phyloP scores from a whole-genome alignment of 352 stramenopile species.

The Plasmopara viticola region DNA sequence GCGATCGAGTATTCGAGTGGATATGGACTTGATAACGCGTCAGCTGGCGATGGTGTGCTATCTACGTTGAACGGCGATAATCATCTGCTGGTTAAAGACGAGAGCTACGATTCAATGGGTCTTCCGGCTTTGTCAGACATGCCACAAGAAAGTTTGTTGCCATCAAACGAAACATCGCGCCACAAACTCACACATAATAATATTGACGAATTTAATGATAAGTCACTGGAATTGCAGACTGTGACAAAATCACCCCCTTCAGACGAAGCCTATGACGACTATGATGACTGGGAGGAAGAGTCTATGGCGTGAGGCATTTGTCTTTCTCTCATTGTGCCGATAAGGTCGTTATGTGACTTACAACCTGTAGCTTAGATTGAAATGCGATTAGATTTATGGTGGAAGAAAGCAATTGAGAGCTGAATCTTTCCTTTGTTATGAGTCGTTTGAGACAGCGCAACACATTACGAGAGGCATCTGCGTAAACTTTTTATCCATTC shows the following conservation, averaged over 20 bases:
- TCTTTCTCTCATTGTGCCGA: background rate
- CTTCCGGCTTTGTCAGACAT: constrained; percentile 35
- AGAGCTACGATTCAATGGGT: constrained; percentile 65
- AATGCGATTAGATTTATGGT: too few species aligned
- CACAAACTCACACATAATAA: constrained; percentile 2
- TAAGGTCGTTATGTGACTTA: background rate
- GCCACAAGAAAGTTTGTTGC: constrained; percentile 2
- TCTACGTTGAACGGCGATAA: constrained; percentile 5
- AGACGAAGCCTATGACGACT: constrained; percentile 54
- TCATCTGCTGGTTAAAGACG: constrained; percentile 20
- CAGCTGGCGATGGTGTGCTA: constrained; percentile 17
- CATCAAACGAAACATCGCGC: constrained; percentile 3
- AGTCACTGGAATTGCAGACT: background rate
- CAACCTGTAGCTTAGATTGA: too few species aligned
- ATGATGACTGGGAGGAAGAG: constrained; percentile 68
- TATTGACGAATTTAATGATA: background rate
- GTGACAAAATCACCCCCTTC: constrained; percentile 8
- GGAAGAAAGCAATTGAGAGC: too few species aligned
- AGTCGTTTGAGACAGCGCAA: too few species aligned
- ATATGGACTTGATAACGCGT: constrained; percentile 58
- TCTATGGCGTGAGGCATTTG: constrained; percentile 16
- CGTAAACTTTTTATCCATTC: too few species aligned
- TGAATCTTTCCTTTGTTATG: too few species aligned
- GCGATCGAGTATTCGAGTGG: constrained; percentile 59
- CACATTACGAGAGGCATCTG: too few species aligned